Evolutionary conservation across 2,329 filamentous ascomycete species (phyloP), one percentile per base, ranked within the genome.

Genomic region (Penicillium palitans): DNA sequence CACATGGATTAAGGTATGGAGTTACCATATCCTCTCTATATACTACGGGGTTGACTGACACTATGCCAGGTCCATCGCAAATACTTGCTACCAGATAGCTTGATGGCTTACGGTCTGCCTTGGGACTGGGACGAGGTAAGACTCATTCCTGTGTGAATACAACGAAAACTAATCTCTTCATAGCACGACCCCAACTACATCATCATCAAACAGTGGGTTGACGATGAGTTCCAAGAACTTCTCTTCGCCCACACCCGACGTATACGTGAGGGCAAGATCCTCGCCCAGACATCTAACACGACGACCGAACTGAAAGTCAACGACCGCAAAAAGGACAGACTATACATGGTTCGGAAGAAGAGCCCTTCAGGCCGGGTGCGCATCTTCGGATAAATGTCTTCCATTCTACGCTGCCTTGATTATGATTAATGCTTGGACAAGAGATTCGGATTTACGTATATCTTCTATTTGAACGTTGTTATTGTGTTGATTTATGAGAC

Each of bases 131-230:
- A 81, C 59, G 70, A 75, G 41, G 78, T 80, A 71, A 71, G 76
- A 33, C 39, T 17, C 24, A 2, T 31, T 6, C 46, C 12, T 10
- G 2, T 7, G 15, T 1, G 9, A n/a, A 27, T n/a, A 12, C 15
- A 15, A 31, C 15, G 21, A 8, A 17, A 9, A 44, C 39, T 52
- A 39, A 52, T 10, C 3, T 10, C 3, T 48, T n/a, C 9, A 42
- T 57, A 80, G 78, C 66, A 64, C 51, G 87, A 92, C 67, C 82
- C 84, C 19, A 85, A 89, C 47, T 92, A 85, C 66, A 79, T 92
- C 55, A 74, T 93, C 59, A 89, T 92, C 76, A 90, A 89, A 74
- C 81, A 86, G 56, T 90, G 85, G 85, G 85, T 92, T 52, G 83
- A 85, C 4, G 86, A 91, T 65, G 83, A 84, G 61, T 84, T 91